Conservation (phyloP, 2,329 filamentous ascomycete species). For the Nothomitra cinnamomea region DNA sequence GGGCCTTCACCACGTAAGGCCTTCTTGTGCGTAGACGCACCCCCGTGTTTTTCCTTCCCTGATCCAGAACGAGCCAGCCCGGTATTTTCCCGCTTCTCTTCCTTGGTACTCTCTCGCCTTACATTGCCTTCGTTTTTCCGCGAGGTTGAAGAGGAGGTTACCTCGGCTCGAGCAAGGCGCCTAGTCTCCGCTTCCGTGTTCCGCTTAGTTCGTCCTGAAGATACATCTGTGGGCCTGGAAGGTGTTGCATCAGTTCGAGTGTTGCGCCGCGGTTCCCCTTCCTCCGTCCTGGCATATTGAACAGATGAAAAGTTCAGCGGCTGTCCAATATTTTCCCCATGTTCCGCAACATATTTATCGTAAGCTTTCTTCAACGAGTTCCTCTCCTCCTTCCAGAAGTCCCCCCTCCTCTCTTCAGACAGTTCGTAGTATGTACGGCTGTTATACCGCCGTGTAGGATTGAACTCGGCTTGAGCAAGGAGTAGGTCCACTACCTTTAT, state of each 20-base stretch:
- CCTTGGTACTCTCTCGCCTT: not conserved
- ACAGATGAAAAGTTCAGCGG: not conserved
- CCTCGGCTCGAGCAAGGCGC: not conserved
- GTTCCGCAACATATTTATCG: slow-evolving; percentile 34
- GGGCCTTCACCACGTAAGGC: slow-evolving; percentile 14
- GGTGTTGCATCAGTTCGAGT: not conserved
- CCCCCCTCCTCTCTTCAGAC: slow-evolving; percentile 63
- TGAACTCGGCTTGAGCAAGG: slow-evolving; percentile 59
- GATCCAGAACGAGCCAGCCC: not conserved
- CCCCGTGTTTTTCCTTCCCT: not conserved
- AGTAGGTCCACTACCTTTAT: slow-evolving; percentile 70
- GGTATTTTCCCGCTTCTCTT: not conserved
- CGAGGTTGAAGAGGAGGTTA: not conserved
- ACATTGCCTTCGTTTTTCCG: not conserved
- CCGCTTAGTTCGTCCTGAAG: not conserved
- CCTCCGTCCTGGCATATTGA: not conserved
- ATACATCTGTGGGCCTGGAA: not conserved
- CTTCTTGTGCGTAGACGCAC: slow-evolving; percentile 12
- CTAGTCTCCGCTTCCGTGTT: not conserved
- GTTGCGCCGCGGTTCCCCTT: not conserved
- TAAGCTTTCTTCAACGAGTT: slow-evolving; percentile 62
- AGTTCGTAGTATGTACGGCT: slow-evolving; percentile 78
- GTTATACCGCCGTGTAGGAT: slow-evolving; percentile 58
- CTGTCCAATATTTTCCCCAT: not conserved
- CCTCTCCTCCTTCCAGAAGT: slow-evolving; percentile 80